Conservation (phyloP, 208 protist genomes). For the Leishmania arabica region DNA sequence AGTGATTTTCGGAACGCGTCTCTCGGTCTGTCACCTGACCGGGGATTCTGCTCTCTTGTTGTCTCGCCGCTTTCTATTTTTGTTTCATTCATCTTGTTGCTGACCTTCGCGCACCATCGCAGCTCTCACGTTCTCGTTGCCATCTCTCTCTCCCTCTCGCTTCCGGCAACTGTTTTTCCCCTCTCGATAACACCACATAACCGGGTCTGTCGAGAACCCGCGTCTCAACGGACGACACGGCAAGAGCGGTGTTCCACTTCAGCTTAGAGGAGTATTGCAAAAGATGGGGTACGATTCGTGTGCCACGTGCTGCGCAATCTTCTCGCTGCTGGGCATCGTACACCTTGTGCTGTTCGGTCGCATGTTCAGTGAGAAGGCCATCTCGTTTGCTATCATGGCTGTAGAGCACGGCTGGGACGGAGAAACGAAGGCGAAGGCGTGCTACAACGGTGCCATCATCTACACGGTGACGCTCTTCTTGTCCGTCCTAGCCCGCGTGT, state of each 20-base stretch:
- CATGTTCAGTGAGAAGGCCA: constrained; percentile 71
- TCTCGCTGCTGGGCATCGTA: constrained; percentile 86
- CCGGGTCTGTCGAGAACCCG: not conserved
- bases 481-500: constrained; percentile 75
- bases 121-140: not conserved
- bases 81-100: not conserved
- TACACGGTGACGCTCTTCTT: constrained; percentile 80
- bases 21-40: not conserved
- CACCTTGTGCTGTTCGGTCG: constrained; percentile 80
- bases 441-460: constrained; percentile 86
- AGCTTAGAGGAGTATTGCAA: not conserved
- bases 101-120: not conserved
- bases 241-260: not conserved
- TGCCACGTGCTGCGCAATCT: constrained; percentile 81
- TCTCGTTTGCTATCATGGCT: constrained; percentile 76
- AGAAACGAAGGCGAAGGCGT: constrained; percentile 78
- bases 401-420: constrained; percentile 76
- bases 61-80: not conserved
- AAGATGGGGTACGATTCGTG: constrained; percentile 64
- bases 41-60: not conserved
- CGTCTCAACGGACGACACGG: not conserved
- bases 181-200: not conserved
- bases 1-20: not conserved
- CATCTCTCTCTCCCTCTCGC: not conserved
- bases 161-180: no score